Percentiles rank a stretch among this genome's conserved stretches.
Evolutionary conservation across 2,329 filamentous ascomycete species (phyloP).

Genomic region (Botrytis byssoidea): DNA sequence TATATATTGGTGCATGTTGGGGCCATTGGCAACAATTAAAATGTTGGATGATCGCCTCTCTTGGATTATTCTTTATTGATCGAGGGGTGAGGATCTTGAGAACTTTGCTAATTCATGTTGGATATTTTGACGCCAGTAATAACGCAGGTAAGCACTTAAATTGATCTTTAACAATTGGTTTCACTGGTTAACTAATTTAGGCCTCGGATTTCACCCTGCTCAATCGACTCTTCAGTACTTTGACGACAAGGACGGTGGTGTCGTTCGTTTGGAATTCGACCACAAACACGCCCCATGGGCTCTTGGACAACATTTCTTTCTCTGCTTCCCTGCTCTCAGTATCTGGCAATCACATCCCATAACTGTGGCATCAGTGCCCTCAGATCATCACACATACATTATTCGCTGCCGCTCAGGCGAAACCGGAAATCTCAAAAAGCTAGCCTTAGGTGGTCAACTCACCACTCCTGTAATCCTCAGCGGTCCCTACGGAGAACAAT

Average conservation of each 20-base stretch:
- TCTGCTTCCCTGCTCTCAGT: constrained; percentile 71
- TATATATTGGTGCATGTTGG: constrained; percentile 75
- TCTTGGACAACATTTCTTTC: constrained; percentile 75
- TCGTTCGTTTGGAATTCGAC: constrained; percentile 65
- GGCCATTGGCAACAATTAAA: constrained; percentile 68
- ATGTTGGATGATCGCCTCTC: constrained; percentile 51
- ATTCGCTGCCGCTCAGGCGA: constrained; percentile 59
- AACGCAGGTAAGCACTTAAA: constrained; percentile 32
- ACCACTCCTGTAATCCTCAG: constrained; percentile 13
- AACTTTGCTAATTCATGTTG: constrained; percentile 59
- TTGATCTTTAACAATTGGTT: too few relatives aligned
- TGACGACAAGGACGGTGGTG: constrained; percentile 48
- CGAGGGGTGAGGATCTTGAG: constrained; percentile 58
- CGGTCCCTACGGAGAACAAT: constrained; percentile 3
- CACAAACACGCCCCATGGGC: constrained; percentile 63
- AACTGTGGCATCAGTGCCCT: constrained; percentile 73
- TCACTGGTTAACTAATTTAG: not conserved
- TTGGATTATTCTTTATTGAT: constrained; percentile 65
- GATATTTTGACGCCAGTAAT: constrained; percentile 43
- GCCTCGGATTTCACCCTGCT: constrained; percentile 14
- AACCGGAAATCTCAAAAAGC: constrained; percentile 43
- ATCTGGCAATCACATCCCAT: constrained; percentile 77
- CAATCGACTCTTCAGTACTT: constrained; percentile 12
- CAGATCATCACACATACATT: constrained; percentile 53
- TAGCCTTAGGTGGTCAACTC: constrained; percentile 27